phyloP scores from a whole-genome alignment of 23 red algal genomes.

The Chondrus crispus region DNA sequence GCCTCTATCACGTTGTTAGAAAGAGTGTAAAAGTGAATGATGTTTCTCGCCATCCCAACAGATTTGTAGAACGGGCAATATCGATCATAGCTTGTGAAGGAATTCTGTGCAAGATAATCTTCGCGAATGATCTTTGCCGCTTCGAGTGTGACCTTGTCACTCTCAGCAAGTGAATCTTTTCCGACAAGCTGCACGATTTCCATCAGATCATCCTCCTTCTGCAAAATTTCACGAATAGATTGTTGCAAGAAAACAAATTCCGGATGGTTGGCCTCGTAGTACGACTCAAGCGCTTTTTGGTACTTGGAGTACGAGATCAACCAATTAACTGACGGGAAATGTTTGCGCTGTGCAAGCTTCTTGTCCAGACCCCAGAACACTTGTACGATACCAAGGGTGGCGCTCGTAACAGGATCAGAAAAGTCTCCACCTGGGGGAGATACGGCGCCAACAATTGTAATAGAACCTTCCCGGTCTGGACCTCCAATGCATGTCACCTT shows the following conservation, averaged over 20 bases:
- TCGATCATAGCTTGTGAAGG: slow-evolving; percentile 92
- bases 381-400: slow-evolving; percentile 93
- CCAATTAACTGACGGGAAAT: slow-evolving; percentile 98
- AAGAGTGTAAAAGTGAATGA: slow-evolving; percentile 89
- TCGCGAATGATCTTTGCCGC: slow-evolving; percentile 94
- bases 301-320: slow-evolving; percentile 95
- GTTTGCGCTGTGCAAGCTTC: slow-evolving; percentile 94
- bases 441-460: slow-evolving; percentile 98
- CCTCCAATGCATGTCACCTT: slow-evolving; percentile 86
- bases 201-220: slow-evolving; percentile 97
- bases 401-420: slow-evolving; percentile 98
- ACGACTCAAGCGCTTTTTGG: slow-evolving; percentile 82
- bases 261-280: slow-evolving; percentile 83
- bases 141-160: slow-evolving; percentile 94
- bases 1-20: slow-evolving; percentile 70
- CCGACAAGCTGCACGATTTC: slow-evolving; percentile 99
- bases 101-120: slow-evolving; percentile 98
- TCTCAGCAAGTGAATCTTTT: slow-evolving; percentile 92
- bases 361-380: slow-evolving; percentile 99
- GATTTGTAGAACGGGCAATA: slow-evolving; percentile 98
- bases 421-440: slow-evolving; percentile 98
- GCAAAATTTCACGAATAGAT: slow-evolving; percentile 75
- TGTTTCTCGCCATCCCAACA: slow-evolving; percentile 91
- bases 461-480: slow-evolving; percentile 91
- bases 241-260: slow-evolving; percentile 88